These are phyloP conservation scores for Termitomyces bulborhizus DNA, from an alignment of 768 basidiomycete genomes.

Conservation along the genomic window DNA sequence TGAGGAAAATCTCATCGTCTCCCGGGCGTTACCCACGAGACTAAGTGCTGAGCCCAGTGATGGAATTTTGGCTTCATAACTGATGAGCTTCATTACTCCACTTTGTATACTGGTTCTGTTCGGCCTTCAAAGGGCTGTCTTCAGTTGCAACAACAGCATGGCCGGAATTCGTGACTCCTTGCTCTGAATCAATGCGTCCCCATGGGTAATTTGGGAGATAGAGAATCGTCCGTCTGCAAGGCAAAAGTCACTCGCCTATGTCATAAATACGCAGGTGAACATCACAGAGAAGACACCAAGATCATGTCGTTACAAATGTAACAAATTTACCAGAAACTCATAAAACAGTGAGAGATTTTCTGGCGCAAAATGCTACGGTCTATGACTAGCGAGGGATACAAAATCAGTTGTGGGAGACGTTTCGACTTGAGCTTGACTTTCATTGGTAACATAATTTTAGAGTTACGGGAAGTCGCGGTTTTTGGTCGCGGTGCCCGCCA, in stretches of 20 bases:
- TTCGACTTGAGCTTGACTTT: too few relatives aligned
- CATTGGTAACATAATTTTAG: neutral
- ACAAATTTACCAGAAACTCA: too few relatives aligned
- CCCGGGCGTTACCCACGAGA: neutral
- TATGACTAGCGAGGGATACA: neutral
- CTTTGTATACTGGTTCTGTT: neutral
- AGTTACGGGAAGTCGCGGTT: neutral
- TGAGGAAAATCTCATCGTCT: neutral
- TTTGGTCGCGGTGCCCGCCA: too few relatives aligned
- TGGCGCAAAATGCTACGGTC: neutral
- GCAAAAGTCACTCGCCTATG: too few relatives aligned
- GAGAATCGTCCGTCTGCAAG: too few relatives aligned
- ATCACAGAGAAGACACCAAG: too few relatives aligned
- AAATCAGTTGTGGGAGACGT: neutral
- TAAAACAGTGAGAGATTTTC: too few relatives aligned
- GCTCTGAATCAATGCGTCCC: constrained; percentile 50
- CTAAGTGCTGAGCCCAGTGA: constrained; percentile 35
- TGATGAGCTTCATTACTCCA: constrained; percentile 62
- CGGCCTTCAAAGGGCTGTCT: too few relatives aligned
- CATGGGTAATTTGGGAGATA: constrained; percentile 57
- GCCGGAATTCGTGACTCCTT: constrained; percentile 44
- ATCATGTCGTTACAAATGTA: too few relatives aligned
- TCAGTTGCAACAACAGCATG: constrained; percentile 28
- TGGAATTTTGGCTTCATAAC: constrained; percentile 56
- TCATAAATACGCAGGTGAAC: too few relatives aligned